These are phyloP conservation scores for Sphagnum tenellum DNA, from an alignment of 225 moss, liverwort and hornwort species.

Conservation along the genomic window DNA sequence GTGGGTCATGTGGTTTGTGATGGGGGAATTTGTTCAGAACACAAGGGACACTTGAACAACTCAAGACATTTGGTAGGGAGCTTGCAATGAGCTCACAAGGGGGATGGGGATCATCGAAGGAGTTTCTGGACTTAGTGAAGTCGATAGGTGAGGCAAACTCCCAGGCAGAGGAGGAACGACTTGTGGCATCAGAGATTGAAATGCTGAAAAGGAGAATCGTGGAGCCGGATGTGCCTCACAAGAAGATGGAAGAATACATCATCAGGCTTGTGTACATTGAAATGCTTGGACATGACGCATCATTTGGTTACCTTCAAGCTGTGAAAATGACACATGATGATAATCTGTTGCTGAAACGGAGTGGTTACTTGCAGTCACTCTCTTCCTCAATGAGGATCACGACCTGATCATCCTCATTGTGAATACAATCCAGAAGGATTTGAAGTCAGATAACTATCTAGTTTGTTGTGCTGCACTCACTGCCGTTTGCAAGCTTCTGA, in stretches of 20 bases:
- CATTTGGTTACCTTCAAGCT: slow-evolving; percentile 92
- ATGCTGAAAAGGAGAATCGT: slow-evolving; percentile 71
- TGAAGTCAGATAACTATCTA: slow-evolving; percentile 87
- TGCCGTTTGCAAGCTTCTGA: slow-evolving; percentile 93
- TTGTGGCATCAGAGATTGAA: slow-evolving; percentile 75
- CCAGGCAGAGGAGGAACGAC: slow-evolving; percentile 95
- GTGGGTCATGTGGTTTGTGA: too few relatives aligned
- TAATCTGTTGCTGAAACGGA: slow-evolving; percentile 85
- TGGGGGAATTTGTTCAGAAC: slow-evolving; percentile 15
- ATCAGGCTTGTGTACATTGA: slow-evolving; percentile 97
- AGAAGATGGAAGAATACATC: slow-evolving; percentile 98
- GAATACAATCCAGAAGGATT: slow-evolving; percentile 96
- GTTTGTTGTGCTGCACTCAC: slow-evolving; percentile 86
- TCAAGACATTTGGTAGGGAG: slow-evolving; percentile 95
- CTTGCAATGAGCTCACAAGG: slow-evolving; percentile 91
- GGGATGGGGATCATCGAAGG: slow-evolving; percentile 74
- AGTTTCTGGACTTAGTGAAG: slow-evolving; percentile 88
- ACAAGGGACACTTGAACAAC: slow-evolving; percentile 79
- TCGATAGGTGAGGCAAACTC: slow-evolving; percentile 97
- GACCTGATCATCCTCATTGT: slow-evolving; percentile 97
- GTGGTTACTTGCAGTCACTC: slow-evolving; percentile 90
- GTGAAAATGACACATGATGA: slow-evolving; percentile 99
- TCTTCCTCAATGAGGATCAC: slow-evolving; percentile 93
- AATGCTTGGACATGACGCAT: slow-evolving; percentile 97
- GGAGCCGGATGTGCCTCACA: slow-evolving; percentile 86